A percentile compares a stretch with the other conserved stretches of the same genome.
Evolutionary conservation across 257 asterid genomes (phyloP).

Genomic region (Przewalskia tangutica): DNA sequence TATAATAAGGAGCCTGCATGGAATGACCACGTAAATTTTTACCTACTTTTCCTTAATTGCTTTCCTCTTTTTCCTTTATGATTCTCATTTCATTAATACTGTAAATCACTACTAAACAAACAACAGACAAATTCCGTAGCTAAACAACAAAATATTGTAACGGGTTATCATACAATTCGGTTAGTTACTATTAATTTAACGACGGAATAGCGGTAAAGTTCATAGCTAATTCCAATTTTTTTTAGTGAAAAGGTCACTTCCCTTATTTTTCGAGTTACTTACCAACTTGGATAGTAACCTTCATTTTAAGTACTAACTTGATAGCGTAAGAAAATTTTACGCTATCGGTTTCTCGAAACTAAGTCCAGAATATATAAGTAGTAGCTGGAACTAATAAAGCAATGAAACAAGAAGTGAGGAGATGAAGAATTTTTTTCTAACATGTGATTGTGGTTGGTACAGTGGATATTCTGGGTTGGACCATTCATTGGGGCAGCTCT

Average conservation of each 20-base stretch:
- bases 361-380: neutral
- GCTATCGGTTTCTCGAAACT: neutral
- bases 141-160: too few relatives aligned
- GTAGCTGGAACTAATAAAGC: neutral
- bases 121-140: too few relatives aligned
- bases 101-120: too few relatives aligned
- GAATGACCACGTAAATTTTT: conserved; percentile 20
- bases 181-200: too few relatives aligned
- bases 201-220: too few relatives aligned
- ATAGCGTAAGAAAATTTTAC: neutral
- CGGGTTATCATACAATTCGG: too few relatives aligned
- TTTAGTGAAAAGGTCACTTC: neutral
- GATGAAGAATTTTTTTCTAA: too few relatives aligned
- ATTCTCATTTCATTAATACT: too few relatives aligned
- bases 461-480: conserved; percentile 39
- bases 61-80: neutral
- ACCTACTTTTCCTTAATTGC: neutral
- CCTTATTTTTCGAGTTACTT: too few relatives aligned
- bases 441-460: conserved; percentile 1
- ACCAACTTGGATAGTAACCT: neutral
- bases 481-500: conserved; percentile 31
- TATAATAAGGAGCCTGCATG: conserved; percentile 20
- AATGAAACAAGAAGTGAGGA: neutral
- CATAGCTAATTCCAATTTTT: too few relatives aligned
- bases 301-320: neutral